Percentiles rank a stretch among this genome's conserved stretches.
Evolutionary conservation across 257 asterid species (phyloP).

Genomic region (Solanum virginianum): DNA sequence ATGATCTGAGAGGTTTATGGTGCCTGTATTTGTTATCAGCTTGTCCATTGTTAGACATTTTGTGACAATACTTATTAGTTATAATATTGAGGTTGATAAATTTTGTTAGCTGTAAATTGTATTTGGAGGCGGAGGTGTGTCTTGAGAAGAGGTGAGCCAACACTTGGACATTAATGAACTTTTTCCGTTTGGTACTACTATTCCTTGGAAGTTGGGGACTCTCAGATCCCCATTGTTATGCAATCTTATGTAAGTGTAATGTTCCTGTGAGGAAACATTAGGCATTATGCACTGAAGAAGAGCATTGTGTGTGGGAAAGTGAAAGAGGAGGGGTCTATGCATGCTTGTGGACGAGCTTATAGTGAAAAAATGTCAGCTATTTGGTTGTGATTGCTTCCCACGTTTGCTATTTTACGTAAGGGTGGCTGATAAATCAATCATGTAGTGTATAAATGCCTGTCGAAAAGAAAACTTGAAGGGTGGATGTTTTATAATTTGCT

Average conservation of each 20-base stretch:
- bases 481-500: neutral
- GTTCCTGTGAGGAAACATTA: neutral
- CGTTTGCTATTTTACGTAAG: neutral
- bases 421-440: neutral
- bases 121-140: neutral
- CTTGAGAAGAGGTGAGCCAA: neutral
- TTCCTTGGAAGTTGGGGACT: neutral
- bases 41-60: neutral
- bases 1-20: neutral
- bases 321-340: neutral
- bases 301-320: neutral
- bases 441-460: neutral
- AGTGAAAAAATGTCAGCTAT: neutral
- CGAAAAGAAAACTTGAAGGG: neutral
- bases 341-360: neutral
- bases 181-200: neutral
- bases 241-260: neutral
- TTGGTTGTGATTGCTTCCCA: neutral
- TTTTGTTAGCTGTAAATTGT: neutral
- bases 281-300: neutral
- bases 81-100: neutral
- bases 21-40: neutral
- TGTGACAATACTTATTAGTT: neutral
- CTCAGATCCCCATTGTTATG: neutral
- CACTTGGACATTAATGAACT: neutral